Evolutionary conservation across 2,329 filamentous ascomycete genomes (phyloP).

Genomic region (Nothophoma quercina): DNA sequence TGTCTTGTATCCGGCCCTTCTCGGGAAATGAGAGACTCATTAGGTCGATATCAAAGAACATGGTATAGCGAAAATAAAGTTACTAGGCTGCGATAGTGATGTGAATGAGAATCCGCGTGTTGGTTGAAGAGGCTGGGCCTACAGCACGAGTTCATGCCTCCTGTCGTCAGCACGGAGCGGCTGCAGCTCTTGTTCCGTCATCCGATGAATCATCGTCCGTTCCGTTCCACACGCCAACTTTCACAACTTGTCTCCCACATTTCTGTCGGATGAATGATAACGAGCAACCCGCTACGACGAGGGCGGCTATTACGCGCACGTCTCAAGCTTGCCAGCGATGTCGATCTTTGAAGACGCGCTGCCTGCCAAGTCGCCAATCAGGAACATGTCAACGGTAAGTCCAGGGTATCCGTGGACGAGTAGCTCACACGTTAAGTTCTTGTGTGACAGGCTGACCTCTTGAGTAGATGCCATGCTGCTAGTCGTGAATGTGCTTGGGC

Average conservation of each 20-base stretch:
- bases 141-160: not conserved
- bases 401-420: not conserved
- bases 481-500: slow-evolving; percentile 44
- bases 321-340: slow-evolving; percentile 46
- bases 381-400: slow-evolving; percentile 43
- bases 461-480: slow-evolving; percentile 32
- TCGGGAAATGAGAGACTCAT: too few relatives aligned
- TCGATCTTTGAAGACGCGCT: slow-evolving; percentile 44
- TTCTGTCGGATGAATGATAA: slow-evolving; percentile 33
- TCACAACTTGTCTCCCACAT: not conserved
- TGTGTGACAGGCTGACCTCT: not conserved
- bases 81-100: not conserved
- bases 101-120: not conserved
- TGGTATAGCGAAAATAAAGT: too few relatives aligned
- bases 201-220: slow-evolving; percentile 2
- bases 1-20: too few relatives aligned
- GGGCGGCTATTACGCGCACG: slow-evolving; percentile 27
- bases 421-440: not conserved
- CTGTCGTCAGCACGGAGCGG: slow-evolving; percentile 9
- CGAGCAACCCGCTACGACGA: slow-evolving; percentile 25
- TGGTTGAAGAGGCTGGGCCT: not conserved
- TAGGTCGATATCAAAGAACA: too few relatives aligned
- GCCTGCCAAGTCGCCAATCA: slow-evolving; percentile 38
- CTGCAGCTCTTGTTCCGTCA: not conserved
- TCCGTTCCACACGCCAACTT: not conserved